Evolutionary conservation across 2,329 filamentous ascomycete species (phyloP).

Genomic region (Penicillium fuscoglaucum): DNA sequence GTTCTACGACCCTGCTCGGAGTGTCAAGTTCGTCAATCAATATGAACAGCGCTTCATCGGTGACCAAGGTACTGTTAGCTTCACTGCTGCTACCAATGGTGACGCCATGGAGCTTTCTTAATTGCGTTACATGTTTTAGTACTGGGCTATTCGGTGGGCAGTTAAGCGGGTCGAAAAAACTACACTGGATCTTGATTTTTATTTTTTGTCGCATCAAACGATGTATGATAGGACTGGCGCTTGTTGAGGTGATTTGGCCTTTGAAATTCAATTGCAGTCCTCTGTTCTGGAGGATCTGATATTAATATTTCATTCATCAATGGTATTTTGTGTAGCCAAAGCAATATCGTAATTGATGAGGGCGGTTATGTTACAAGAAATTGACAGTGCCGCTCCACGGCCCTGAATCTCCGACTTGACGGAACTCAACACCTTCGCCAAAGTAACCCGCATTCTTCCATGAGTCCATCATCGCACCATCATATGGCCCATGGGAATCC

Average conservation of each 20-base stretch:
- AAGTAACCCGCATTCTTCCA: slow-evolving; percentile 96
- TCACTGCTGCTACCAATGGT: slow-evolving; percentile 56
- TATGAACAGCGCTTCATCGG: slow-evolving; percentile 93
- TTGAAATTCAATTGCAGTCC: slow-evolving; percentile 23
- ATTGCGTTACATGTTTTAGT: slow-evolving; percentile 14
- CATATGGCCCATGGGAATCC: slow-evolving; percentile 81
- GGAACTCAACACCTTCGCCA: slow-evolving; percentile 78
- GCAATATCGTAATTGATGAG: neutral
- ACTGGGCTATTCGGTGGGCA: slow-evolving; percentile 17
- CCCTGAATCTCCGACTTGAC: slow-evolving; percentile 56
- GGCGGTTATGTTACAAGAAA: slow-evolving; percentile 50
- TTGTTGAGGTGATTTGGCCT: slow-evolving; percentile 30
- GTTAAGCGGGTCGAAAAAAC: slow-evolving; percentile 20
- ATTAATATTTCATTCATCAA: slow-evolving; percentile 12
- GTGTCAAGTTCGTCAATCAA: slow-evolving; percentile 84
- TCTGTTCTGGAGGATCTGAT: slow-evolving; percentile 9
- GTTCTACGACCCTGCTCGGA: slow-evolving; percentile 87
- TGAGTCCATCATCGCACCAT: slow-evolving; percentile 78
- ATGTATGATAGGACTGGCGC: slow-evolving; percentile 44
- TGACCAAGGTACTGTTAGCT: slow-evolving; percentile 75
- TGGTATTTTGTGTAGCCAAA: slow-evolving; percentile 2
- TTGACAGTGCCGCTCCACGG: slow-evolving; percentile 55
- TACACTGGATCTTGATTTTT: slow-evolving; percentile 18
- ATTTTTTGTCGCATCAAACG: slow-evolving; percentile 32
- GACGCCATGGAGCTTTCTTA: slow-evolving; percentile 71